Evolutionary conservation across 2,329 filamentous ascomycete species (phyloP).

Genomic region (Decorospora gaudefroyi): DNA sequence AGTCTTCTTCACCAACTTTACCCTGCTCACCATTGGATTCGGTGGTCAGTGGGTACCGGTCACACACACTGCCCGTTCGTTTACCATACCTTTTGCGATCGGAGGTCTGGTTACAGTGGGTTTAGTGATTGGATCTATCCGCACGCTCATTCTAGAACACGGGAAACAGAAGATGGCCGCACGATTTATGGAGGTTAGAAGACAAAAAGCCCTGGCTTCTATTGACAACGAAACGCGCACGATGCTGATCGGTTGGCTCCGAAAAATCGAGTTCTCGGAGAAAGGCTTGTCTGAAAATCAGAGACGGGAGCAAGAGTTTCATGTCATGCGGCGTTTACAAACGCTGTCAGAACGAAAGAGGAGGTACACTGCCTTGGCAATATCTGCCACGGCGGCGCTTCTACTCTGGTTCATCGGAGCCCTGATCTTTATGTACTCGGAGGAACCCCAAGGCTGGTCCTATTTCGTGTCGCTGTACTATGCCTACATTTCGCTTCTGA

Average conservation of each 20-base stretch:
- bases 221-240: constrained; percentile 49
- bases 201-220: constrained; percentile 49
- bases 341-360: constrained; percentile 42
- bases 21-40: constrained; percentile 60
- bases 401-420: constrained; percentile 56
- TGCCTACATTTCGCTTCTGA: constrained; percentile 57
- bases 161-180: constrained; percentile 58
- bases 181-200: constrained; percentile 56
- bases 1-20: constrained; percentile 62
- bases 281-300: constrained; percentile 46
- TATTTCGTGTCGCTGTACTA: constrained; percentile 61
- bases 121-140: constrained; percentile 60
- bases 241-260: constrained; percentile 51
- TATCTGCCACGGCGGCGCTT: constrained; percentile 48
- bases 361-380: constrained; percentile 49
- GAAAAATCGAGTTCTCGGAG: constrained; percentile 50
- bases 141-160: constrained; percentile 56
- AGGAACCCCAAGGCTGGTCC: constrained; percentile 54
- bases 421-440: constrained; percentile 55
- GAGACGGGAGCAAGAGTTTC: constrained; percentile 55
- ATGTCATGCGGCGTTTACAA: constrained; percentile 51
- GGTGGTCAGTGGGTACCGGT: constrained; percentile 56
- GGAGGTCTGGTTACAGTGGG: constrained; percentile 60
- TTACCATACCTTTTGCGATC: constrained; percentile 61
- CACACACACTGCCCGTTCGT: constrained; percentile 55